Evolutionary conservation across 2,329 filamentous ascomycete genomes (phyloP), one percentile per base, ranked within the genome.

Genomic region (Nemania bipapillata): DNA sequence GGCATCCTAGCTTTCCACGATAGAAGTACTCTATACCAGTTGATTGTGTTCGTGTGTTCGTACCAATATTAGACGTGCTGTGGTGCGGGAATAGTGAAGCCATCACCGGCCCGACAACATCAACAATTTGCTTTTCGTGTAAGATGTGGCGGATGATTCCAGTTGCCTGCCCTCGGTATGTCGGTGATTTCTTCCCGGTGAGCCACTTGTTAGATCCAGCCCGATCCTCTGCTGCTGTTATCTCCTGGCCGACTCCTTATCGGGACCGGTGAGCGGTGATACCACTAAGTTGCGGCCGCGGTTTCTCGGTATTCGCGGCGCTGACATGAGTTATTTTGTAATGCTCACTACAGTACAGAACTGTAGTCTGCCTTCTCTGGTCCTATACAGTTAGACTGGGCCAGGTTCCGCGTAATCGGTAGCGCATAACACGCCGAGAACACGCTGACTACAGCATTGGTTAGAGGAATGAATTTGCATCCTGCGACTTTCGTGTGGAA

Each of bases 191-290:
- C 45, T 56, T n/a, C 30, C 54, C 59, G 56, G 45, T 37, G 26
- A 56, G 56, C 56, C 45, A 57, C 65, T 68, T 24, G 20, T 22
- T 37, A 11, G 56, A 61, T 45, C 40, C 35, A 68, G 65, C 61
- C n/a, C 60, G 54, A 49, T 64, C 45, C 28, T 52, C 17, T 30
- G n/a, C 45, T 58, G 32, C 12, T 54, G 54, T 32, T 59, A 58
- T 58, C 55, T 40, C 50, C 12, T 28, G 24, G 35, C 56, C 54
- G 47, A 60, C 37, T 52, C 11, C 40, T 40, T 35, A 55, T 60
- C 56, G 62, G 62, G 35, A 47, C 47, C 66, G 62, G 53, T 57
- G 62, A 66, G 63, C 63, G 57, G 56, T 60, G 15, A 52, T n/a
- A 30, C 30, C 32, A 32, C 52, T 26, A 49, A 62, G 40, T n/a